A percentile compares a stretch with the other conserved stretches of the same genome.
Evolutionary conservation across 768 basidiomycete genomes (phyloP).

Genomic region (Hypholoma fasciculare): DNA sequence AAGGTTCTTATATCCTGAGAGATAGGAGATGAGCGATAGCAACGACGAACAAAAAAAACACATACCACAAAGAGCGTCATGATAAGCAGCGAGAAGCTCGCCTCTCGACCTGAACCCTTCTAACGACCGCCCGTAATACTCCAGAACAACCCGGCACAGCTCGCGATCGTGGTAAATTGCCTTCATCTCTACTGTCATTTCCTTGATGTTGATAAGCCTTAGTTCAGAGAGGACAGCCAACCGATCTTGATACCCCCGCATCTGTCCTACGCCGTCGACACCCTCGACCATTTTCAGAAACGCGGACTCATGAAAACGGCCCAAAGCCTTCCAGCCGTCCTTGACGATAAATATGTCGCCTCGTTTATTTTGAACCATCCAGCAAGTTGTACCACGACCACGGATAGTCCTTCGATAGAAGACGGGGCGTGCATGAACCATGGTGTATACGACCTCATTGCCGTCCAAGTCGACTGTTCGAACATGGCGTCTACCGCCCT

Average conservation of each 20-base stretch:
- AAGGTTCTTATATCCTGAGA: slow-evolving; percentile 16
- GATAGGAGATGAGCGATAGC: not conserved
- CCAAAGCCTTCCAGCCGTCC: slow-evolving; percentile 15
- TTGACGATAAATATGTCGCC: slow-evolving; percentile 8
- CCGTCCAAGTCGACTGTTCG: not conserved
- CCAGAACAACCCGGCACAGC: not conserved
- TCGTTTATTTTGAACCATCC: slow-evolving; percentile 7
- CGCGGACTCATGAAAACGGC: slow-evolving; percentile 1
- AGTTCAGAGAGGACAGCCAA: not conserved
- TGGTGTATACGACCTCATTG: not conserved
- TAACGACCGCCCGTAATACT: not conserved
- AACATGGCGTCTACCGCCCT: slow-evolving; percentile 2
- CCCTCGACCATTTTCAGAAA: slow-evolving; percentile 8
- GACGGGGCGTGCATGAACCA: slow-evolving; percentile 3
- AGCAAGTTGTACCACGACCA: slow-evolving; percentile 20
- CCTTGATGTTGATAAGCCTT: not conserved
- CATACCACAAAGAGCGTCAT: not conserved
- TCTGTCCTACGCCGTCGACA: slow-evolving; percentile 13
- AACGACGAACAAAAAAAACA: not conserved
- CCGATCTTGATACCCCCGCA: slow-evolving; percentile 7
- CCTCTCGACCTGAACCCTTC: not conserved
- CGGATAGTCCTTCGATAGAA: slow-evolving; percentile 15
- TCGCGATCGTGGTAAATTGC: not conserved
- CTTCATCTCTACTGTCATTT: not conserved
- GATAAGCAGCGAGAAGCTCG: not conserved